Conservation (phyloP, 2,329 filamentous ascomycete species). For the Sclerotinia minor region DNA sequence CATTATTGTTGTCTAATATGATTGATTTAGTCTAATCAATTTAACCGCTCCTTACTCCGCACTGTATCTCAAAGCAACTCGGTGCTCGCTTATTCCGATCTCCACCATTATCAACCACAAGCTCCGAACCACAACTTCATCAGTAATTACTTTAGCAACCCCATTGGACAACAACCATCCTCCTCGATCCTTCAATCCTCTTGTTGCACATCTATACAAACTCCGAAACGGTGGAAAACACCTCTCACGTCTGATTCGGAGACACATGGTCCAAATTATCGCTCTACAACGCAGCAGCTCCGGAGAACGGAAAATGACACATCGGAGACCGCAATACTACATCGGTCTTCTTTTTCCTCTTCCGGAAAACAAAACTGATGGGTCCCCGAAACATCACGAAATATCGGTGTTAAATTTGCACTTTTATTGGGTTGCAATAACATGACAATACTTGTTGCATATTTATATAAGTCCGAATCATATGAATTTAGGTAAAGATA, state of each 20-base stretch:
- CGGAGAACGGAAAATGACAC: neutral
- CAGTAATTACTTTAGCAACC: neutral
- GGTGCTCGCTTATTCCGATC: neutral
- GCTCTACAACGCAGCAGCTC: neutral
- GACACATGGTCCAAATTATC: too few relatives aligned
- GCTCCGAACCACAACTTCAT: neutral
- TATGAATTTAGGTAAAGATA: too few relatives aligned
- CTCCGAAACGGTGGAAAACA: neutral
- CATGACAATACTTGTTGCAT: neutral
- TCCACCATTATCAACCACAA: neutral
- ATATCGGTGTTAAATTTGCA: neutral
- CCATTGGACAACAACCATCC: neutral
- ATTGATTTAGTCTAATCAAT: too few relatives aligned
- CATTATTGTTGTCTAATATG: too few relatives aligned
- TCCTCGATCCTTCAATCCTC: neutral
- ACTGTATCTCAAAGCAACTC: neutral
- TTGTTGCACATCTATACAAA: constrained; percentile 3
- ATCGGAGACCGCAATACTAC: neutral
- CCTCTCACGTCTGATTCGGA: neutral
- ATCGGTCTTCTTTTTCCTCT: neutral
- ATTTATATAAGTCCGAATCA: neutral
- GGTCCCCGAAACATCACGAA: neutral
- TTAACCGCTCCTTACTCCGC: neutral
- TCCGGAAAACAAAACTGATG: neutral
- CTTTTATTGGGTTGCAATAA: neutral